phyloP scores from a whole-genome alignment of 225 moss, liverwort and hornwort species.

The Antitrichia curtipendula region DNA sequence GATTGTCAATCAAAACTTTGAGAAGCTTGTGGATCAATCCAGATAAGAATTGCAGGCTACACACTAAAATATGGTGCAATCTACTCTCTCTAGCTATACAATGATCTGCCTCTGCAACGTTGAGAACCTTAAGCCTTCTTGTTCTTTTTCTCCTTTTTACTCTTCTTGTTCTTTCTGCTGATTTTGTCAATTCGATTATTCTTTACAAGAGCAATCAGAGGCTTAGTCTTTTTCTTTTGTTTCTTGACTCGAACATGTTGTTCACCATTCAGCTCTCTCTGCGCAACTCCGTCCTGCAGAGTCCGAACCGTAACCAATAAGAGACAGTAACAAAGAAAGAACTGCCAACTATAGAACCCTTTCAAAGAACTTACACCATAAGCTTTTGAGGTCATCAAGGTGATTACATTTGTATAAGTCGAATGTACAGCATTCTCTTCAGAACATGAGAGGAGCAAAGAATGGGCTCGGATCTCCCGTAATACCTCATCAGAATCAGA shows the following conservation, averaged over 20 bases:
- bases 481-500: constrained; percentile 81
- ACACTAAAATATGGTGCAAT: neutral
- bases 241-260: constrained; percentile 9
- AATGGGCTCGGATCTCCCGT: neutral
- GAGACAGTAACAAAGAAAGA: neutral
- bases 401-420: too few species aligned
- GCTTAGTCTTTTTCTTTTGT: constrained; percentile 16
- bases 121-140: neutral
- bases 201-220: neutral
- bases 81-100: neutral
- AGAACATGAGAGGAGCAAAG: neutral
- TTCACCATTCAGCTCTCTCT: neutral
- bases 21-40: neutral
- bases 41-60: neutral
- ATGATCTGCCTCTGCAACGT: neutral
- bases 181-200: neutral
- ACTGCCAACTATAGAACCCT: neutral
- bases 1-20: neutral
- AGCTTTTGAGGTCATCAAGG: neutral
- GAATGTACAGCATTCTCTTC: neutral
- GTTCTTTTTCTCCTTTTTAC: constrained; percentile 8
- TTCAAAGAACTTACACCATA: neutral
- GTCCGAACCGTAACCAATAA: neutral
- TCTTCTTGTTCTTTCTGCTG: constrained; percentile 19
- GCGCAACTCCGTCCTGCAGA: constrained; percentile 15